These are phyloP conservation scores for Irpex sp. DNA, from an alignment of 1,284 basidiomycete species.

Conservation along the genomic window DNA sequence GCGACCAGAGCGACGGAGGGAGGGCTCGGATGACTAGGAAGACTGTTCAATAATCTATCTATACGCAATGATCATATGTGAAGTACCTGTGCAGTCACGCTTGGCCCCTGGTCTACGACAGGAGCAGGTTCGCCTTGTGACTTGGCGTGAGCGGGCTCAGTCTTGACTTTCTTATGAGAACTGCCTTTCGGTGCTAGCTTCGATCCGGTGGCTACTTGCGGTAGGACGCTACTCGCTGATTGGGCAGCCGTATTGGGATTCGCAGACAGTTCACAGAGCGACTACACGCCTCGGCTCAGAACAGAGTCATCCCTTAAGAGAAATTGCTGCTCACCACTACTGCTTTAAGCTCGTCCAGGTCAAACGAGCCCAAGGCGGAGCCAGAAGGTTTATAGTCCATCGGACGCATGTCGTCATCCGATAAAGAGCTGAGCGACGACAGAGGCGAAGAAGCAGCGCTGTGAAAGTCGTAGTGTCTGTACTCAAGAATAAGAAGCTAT, in stretches of 20 bases:
- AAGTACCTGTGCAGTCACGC: neutral
- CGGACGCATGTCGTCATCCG: conserved; percentile 48
- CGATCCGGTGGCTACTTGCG: neutral
- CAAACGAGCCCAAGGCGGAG: conserved; percentile 14
- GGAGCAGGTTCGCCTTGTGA: neutral
- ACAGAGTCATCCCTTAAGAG: neutral
- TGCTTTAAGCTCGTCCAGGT: conserved; percentile 33
- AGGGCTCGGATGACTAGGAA: neutral
- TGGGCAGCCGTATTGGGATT: neutral
- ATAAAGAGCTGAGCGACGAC: conserved; percentile 65
- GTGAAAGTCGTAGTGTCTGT: neutral
- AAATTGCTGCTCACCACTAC: conserved; percentile 24
- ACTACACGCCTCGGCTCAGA: neutral
- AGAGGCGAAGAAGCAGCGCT: conserved; percentile 58
- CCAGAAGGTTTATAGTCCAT: neutral
- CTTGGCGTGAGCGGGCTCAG: neutral
- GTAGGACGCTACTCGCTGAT: neutral
- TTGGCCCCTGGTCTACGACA: neutral
- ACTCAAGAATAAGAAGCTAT: neutral
- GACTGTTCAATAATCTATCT: neutral
- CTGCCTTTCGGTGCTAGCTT: neutral
- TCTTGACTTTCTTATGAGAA: neutral
- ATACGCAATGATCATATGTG: neutral
- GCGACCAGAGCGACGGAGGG: conserved; percentile 5
- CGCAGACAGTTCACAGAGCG: neutral